Conservation (phyloP, 129 eudicot species). For the Chrysanthemum lavandulifolium region DNA sequence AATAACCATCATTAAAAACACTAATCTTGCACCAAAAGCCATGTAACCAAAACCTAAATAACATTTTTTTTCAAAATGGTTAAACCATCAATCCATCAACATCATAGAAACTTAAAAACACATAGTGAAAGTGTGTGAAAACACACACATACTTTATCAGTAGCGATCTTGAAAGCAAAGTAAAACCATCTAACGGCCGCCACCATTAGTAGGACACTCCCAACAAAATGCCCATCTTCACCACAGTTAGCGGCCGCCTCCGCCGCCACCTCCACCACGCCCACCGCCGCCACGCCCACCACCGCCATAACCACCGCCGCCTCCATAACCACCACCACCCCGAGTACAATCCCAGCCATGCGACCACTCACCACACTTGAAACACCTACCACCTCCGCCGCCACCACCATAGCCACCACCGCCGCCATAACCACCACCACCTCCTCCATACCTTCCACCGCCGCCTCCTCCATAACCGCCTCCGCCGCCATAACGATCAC, state of each 20-base stretch:
- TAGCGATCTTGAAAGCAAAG: neutral
- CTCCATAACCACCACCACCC: constrained; percentile 37
- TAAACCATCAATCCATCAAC: constrained; percentile 23
- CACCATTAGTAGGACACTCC: constrained; percentile 52
- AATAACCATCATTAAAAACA: neutral
- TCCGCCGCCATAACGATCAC: constrained; percentile 10
- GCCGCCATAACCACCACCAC: constrained; percentile 20
- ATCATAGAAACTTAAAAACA: constrained; percentile 1
- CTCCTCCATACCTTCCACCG: constrained; percentile 26
- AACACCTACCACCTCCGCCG: constrained; percentile 32
- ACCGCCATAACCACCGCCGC: constrained; percentile 36
- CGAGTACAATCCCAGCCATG: constrained; percentile 43
- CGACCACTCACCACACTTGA: constrained; percentile 42
- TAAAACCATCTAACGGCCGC: constrained; percentile 29
- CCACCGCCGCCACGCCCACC: constrained; percentile 35
- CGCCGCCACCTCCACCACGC: constrained; percentile 51
- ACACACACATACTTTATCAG: neutral
- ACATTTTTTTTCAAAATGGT: constrained; percentile 19
- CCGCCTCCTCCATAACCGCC: constrained; percentile 22
- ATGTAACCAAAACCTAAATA: neutral
- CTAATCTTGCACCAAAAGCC: neutral
- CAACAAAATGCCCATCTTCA: constrained; percentile 64
- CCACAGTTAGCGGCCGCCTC: constrained; percentile 70
- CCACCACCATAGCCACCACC: constrained; percentile 34
- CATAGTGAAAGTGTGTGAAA: neutral